phyloP scores from a whole-genome alignment of 2,329 filamentous ascomycete species.

The Fusarium domesticum region DNA sequence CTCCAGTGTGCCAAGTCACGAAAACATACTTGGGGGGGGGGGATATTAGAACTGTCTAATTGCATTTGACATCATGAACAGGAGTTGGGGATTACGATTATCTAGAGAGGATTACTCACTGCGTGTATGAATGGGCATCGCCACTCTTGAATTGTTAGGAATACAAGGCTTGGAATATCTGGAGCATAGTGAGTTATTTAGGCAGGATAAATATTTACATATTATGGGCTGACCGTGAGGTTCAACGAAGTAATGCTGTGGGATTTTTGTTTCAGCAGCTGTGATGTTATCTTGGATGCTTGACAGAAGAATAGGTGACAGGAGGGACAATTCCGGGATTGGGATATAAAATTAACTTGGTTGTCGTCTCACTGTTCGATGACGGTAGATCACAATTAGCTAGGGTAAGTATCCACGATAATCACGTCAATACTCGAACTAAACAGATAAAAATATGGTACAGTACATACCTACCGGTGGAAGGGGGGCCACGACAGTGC shows the following conservation, averaged over 20 bases:
- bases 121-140: constrained; percentile 18
- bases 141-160: constrained; percentile 11
- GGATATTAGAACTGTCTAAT: background rate
- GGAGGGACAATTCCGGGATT: too few species aligned
- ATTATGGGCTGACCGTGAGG: background rate
- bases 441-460: too few species aligned
- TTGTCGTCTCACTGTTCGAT: constrained; percentile 20
- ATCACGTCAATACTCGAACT: constrained; percentile 12
- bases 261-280: background rate
- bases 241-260: background rate
- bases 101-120: constrained; percentile 3
- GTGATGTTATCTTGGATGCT: background rate
- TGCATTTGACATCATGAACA: background rate
- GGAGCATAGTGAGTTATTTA: constrained; percentile 7
- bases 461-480: background rate
- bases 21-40: constrained; percentile 8
- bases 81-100: constrained; percentile 10
- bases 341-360: too few species aligned
- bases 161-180: constrained; percentile 17
- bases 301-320: background rate
- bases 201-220: constrained; percentile 9
- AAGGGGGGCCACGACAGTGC: too few species aligned
- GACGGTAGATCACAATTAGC: constrained; percentile 2
- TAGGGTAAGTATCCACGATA: background rate
- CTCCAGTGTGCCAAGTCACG: constrained; percentile 6